Conservation (phyloP, 2,329 filamentous ascomycete genomes). For the Fusarium foetens region DNA sequence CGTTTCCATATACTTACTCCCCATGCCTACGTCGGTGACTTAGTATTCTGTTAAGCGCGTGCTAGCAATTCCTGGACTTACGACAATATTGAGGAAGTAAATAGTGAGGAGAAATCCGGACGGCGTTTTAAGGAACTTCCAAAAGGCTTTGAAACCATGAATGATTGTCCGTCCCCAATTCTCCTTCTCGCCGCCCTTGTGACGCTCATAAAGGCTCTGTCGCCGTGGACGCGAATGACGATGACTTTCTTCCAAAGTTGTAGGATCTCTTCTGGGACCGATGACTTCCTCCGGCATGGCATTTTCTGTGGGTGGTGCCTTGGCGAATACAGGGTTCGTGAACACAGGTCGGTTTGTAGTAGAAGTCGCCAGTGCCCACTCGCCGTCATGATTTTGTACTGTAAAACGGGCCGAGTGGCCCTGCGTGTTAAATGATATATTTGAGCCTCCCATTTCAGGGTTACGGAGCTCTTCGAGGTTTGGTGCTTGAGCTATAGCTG, state of each 20-base stretch:
- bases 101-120: not conserved
- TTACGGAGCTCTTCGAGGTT: not conserved
- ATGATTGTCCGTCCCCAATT: not conserved
- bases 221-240: not conserved
- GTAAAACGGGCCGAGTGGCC: not conserved
- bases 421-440: not conserved
- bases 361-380: not conserved
- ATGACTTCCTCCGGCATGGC: not conserved
- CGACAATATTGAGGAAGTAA: not conserved
- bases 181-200: not conserved
- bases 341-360: not conserved
- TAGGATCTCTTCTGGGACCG: no score
- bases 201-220: not conserved
- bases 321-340: not conserved
- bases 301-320: not conserved
- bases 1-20: not conserved
- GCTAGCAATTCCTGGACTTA: not conserved
- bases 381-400: not conserved
- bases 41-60: not conserved
- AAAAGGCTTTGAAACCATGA: not conserved
- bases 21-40: not conserved
- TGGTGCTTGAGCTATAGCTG: not conserved
- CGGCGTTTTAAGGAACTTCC: constrained; percentile 54
- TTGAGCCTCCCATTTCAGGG: not conserved
- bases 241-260: not conserved